These are phyloP conservation scores for Odonthalia washingtoniensis DNA, from an alignment of 31 red algal genomes.

Conservation along the genomic window DNA sequence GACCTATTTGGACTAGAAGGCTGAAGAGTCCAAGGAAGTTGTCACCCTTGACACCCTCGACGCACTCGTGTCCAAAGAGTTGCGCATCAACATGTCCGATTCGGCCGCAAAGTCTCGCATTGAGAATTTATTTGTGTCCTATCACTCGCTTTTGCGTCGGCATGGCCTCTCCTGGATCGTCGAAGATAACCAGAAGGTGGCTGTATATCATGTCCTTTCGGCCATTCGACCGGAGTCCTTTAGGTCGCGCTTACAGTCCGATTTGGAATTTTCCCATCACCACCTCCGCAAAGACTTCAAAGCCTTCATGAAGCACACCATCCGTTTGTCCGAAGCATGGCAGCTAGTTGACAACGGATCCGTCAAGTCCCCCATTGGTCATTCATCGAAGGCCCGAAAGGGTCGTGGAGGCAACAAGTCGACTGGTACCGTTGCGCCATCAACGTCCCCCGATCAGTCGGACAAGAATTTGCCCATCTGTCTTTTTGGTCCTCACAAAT, in stretches of 20 bases:
- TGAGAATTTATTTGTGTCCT: slow-evolving; percentile 37
- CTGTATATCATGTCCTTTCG: slow-evolving; percentile 47
- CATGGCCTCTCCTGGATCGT: slow-evolving; percentile 34
- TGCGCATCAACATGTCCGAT: slow-evolving; percentile 51
- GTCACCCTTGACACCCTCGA: slow-evolving; percentile 18
- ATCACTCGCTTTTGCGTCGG: slow-evolving; percentile 19
- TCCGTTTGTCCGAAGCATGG: slow-evolving; percentile 46
- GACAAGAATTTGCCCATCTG: slow-evolving; percentile 7
- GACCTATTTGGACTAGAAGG: slow-evolving; percentile 33
- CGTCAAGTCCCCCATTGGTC: not conserved
- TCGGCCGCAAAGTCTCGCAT: slow-evolving; percentile 33
- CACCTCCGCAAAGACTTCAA: slow-evolving; percentile 36
- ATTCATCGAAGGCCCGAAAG: not conserved
- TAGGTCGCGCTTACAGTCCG: not conserved
- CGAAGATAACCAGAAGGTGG: slow-evolving; percentile 24
- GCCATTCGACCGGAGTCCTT: slow-evolving; percentile 21
- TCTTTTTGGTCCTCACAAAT: not conserved
- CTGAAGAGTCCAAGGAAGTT: slow-evolving; percentile 45
- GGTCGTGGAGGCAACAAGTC: not conserved
- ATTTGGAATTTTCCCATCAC: slow-evolving; percentile 39
- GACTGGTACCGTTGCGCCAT: not conserved
- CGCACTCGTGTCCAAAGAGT: slow-evolving; percentile 14
- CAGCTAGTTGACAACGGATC: slow-evolving; percentile 2
- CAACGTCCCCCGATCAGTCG: not conserved
- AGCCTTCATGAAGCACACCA: slow-evolving; percentile 47